Conservation (phyloP, 2,329 filamentous ascomycete species). For the Tympanopsis confertula region DNA sequence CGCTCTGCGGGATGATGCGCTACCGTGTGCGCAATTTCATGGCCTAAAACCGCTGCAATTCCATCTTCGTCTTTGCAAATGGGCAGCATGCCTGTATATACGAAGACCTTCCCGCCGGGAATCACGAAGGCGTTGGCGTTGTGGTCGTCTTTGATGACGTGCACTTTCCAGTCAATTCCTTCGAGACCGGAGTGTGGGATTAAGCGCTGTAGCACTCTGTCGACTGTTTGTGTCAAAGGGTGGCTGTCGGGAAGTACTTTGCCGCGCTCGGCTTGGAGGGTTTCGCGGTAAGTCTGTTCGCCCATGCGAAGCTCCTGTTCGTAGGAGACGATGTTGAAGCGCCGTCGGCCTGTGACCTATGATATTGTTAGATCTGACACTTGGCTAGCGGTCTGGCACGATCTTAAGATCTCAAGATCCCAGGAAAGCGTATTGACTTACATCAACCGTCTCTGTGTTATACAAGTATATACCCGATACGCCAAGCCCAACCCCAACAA, state of each 20-base stretch:
- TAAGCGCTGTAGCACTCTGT: slow-evolving; percentile 37
- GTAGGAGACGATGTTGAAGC: slow-evolving; percentile 43
- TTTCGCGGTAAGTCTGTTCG: slow-evolving; percentile 28
- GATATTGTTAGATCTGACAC: too few relatives aligned
- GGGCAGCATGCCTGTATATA: slow-evolving; percentile 48
- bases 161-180: slow-evolving; percentile 36
- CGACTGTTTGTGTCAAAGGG: slow-evolving; percentile 32
- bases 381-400: too few relatives aligned
- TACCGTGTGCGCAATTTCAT: slow-evolving; percentile 55
- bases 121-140: slow-evolving; percentile 49
- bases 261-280: slow-evolving; percentile 29
- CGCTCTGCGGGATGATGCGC: slow-evolving; percentile 42
- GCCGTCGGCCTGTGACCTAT: slow-evolving; percentile 37
- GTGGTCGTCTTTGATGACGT: slow-evolving; percentile 40
- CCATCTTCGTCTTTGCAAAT: slow-evolving; percentile 43
- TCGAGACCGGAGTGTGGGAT: slow-evolving; percentile 32
- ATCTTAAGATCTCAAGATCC: not conserved
- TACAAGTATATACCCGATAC: not conserved
- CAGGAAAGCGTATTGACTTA: not conserved
- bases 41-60: slow-evolving; percentile 46
- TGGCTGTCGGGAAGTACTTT: slow-evolving; percentile 36
- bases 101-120: slow-evolving; percentile 52
- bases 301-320: slow-evolving; percentile 28
- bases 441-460: not conserved
- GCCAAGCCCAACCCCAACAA: not conserved